Conservation (phyloP, 108 stramenopile species). For the Conticribra weissflogii region DNA sequence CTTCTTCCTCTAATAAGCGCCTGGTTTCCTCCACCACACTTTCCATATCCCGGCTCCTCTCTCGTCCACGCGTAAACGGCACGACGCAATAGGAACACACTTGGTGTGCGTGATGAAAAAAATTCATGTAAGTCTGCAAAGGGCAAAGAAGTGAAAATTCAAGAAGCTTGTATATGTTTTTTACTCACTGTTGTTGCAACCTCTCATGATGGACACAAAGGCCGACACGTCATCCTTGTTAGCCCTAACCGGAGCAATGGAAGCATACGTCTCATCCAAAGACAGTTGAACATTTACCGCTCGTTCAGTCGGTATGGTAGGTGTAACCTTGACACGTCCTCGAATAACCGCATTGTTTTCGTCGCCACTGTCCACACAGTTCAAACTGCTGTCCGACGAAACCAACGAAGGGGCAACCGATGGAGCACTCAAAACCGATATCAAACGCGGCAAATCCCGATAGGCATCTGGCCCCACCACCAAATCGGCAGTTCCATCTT, state of each 20-base stretch:
- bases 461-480: conserved; percentile 99
- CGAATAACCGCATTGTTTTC: too few species aligned
- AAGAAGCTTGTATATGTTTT: not conserved
- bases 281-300: conserved; percentile 92
- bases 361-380: too few species aligned
- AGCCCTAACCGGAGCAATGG: conserved; percentile 89
- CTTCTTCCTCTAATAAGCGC: conserved; percentile 71
- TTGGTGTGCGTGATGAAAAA: conserved; percentile 2
- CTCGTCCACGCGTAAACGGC: conserved; percentile 95
- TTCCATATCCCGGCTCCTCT: conserved; percentile 89
- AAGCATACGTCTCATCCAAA: conserved; percentile 97
- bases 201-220: conserved; percentile 96
- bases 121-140: not conserved
- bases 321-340: not conserved
- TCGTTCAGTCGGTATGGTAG: conserved; percentile 31
- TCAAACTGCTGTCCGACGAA: too few species aligned
- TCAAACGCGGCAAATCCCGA: conserved; percentile 92
- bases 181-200: conserved; percentile 89
- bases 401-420: not conserved
- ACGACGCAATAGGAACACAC: conserved; percentile 98
- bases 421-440: conserved; percentile 55
- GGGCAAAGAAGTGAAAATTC: not conserved
- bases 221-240: conserved; percentile 69
- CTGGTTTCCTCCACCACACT: conserved; percentile 88
- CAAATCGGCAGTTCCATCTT: conserved; percentile 88